Conservation (phyloP, 2,329 filamentous ascomycete genomes). For the Didymella arachidicola region DNA sequence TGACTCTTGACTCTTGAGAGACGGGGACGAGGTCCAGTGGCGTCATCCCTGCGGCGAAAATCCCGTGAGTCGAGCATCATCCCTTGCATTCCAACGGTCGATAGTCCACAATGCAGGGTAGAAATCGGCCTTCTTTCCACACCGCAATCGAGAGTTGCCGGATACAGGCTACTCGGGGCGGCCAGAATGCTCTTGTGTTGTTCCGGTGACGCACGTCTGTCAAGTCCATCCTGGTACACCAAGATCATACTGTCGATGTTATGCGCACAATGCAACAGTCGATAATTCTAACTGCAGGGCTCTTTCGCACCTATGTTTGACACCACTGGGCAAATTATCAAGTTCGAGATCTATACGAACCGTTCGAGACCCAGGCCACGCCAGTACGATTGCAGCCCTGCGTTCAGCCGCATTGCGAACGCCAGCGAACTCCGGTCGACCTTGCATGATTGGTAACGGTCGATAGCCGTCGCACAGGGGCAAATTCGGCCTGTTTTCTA, state of each 20-base stretch:
- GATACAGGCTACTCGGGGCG: not conserved
- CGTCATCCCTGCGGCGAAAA: not conserved
- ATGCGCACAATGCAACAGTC: not conserved
- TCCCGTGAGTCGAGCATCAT: not conserved
- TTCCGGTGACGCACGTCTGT: not conserved
- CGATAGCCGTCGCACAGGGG: not conserved
- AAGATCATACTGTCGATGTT: not conserved
- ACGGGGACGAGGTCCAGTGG: not conserved
- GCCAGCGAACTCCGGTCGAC: not conserved
- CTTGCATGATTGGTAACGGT: not conserved
- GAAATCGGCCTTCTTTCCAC: slow-evolving; percentile 1
- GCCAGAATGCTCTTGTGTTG: not conserved
- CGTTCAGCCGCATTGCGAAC: not conserved
- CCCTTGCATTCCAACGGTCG: not conserved
- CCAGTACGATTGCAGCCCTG: not conserved
- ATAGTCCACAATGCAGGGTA: not conserved
- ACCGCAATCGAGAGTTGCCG: not conserved
- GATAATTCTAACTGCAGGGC: not conserved
- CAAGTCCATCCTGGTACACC: not conserved
- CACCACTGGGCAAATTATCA: not conserved
- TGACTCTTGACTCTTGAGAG: too few relatives aligned
- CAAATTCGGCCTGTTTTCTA: not conserved
- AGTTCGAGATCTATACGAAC: not conserved
- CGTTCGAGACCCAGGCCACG: not conserved
- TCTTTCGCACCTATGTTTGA: not conserved